These are phyloP conservation scores for Solanum gracilifrons DNA, from an alignment of 257 asterid genomes.

Conservation along the genomic window DNA sequence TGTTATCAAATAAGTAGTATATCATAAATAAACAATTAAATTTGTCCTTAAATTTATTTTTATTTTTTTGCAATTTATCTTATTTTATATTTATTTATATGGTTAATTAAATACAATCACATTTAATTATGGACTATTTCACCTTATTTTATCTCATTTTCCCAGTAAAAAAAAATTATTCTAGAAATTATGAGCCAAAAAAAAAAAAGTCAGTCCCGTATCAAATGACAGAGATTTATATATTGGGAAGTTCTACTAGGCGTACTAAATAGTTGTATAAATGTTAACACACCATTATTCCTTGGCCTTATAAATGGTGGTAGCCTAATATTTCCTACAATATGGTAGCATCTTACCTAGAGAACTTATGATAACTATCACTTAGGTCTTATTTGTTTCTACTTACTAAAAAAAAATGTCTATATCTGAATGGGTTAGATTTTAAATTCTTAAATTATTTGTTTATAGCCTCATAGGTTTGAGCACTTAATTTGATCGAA, in stretches of 20 bases:
- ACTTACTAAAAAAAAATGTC: too few species aligned
- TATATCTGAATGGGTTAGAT: not conserved
- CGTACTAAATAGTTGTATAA: not conserved
- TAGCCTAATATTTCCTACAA: not conserved
- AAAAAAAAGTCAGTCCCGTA: not conserved
- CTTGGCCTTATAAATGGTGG: not conserved
- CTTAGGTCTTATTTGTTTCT: not conserved
- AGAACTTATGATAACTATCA: not conserved
- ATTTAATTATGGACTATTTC: not conserved
- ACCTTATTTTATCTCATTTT: not conserved
- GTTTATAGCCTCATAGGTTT: not conserved
- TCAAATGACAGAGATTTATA: not conserved
- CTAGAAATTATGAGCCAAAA: not conserved
- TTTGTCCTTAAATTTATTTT: not conserved
- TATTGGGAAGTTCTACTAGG: not conserved
- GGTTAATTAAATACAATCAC: not conserved
- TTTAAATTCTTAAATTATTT: not conserved
- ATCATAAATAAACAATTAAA: not conserved
- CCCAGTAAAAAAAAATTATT: not conserved
- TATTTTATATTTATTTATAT: not conserved
- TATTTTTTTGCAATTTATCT: not conserved
- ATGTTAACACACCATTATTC: too few species aligned
- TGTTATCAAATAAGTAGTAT: not conserved
- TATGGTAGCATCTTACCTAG: not conserved
- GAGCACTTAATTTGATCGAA: not conserved